phyloP scores from a whole-genome alignment of 2,329 filamentous ascomycete genomes.

The Cercospora janseana region DNA sequence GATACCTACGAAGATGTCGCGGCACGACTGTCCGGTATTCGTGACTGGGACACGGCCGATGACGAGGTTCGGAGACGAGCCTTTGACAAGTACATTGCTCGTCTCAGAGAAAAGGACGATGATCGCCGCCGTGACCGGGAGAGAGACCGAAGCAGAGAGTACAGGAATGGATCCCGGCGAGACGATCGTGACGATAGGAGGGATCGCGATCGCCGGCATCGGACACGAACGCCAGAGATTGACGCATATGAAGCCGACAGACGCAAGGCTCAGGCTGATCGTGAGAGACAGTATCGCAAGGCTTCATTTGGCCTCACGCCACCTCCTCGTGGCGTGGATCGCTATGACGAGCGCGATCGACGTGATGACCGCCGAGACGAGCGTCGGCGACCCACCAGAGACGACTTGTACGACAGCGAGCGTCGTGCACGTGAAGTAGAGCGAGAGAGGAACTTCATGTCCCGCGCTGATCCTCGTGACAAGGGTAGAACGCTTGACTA shows the following conservation, averaged over 20 bases:
- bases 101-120: conserved; percentile 80
- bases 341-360: conserved; percentile 26
- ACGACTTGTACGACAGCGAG: conserved; percentile 74
- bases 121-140: conserved; percentile 46
- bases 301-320: conserved; percentile 44
- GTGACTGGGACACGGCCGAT: conserved; percentile 82
- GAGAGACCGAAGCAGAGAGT: conserved; percentile 43
- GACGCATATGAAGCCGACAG: conserved; percentile 95
- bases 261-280: conserved; percentile 86
- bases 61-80: conserved; percentile 80
- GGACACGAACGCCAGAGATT: conserved; percentile 74
- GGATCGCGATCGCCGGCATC: conserved; percentile 43
- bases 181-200: conserved; percentile 46
- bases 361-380: conserved; percentile 28
- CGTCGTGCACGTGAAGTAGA: conserved; percentile 85
- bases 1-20: conserved; percentile 90
- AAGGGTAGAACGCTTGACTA: conserved; percentile 88
- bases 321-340: conserved; percentile 36
- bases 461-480: conserved; percentile 74
- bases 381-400: conserved; percentile 36
- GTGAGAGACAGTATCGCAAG: conserved; percentile 90
- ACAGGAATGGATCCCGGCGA: conserved; percentile 50
- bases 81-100: conserved; percentile 88
- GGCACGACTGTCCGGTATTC: conserved; percentile 71
- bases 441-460: conserved; percentile 80